These are phyloP conservation scores for Fonsecaea erecta DNA, from an alignment of 2,329 filamentous ascomycete species.

Conservation along the genomic window DNA sequence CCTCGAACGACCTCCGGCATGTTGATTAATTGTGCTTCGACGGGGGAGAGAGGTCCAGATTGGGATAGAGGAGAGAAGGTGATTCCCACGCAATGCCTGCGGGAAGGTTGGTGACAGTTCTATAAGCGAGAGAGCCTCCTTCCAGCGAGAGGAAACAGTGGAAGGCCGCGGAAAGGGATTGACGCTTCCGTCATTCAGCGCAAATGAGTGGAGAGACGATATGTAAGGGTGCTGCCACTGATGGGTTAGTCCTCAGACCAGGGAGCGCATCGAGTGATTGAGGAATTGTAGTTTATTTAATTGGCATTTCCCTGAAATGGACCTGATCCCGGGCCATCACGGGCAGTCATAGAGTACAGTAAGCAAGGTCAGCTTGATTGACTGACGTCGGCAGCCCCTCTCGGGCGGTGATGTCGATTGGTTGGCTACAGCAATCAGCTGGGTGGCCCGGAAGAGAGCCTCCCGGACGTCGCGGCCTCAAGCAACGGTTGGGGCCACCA, in stretches of 20 bases:
- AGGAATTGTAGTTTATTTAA: conserved; percentile 2
- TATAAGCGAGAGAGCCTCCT: conserved; percentile 3
- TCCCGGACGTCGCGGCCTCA: conserved; percentile 5
- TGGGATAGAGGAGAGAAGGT: background rate
- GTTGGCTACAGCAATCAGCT: background rate
- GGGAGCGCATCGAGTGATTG: conserved; percentile 7
- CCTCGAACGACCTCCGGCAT: conserved; percentile 38
- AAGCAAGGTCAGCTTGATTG: conserved; percentile 16
- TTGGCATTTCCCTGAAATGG: conserved; percentile 17
- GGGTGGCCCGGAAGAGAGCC: conserved; percentile 11
- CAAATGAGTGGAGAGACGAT: conserved; percentile 2
- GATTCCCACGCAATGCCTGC: background rate
- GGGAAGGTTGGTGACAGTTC: background rate
- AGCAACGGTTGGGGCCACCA: background rate
- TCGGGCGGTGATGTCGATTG: conserved; percentile 3
- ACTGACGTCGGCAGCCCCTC: conserved; percentile 14
- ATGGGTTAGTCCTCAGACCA: conserved; percentile 7
- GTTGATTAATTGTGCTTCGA: conserved; percentile 3
- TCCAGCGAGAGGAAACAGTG: background rate
- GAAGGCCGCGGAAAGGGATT: conserved; percentile 12
- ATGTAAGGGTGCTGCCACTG: conserved; percentile 11
- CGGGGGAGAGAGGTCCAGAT: background rate
- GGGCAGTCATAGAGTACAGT: conserved; percentile 5
- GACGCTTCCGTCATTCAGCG: conserved; percentile 12
- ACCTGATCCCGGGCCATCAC: conserved; percentile 7